phyloP scores from a whole-genome alignment of 805 yeast genomes.

The Komagataella ulmi region DNA sequence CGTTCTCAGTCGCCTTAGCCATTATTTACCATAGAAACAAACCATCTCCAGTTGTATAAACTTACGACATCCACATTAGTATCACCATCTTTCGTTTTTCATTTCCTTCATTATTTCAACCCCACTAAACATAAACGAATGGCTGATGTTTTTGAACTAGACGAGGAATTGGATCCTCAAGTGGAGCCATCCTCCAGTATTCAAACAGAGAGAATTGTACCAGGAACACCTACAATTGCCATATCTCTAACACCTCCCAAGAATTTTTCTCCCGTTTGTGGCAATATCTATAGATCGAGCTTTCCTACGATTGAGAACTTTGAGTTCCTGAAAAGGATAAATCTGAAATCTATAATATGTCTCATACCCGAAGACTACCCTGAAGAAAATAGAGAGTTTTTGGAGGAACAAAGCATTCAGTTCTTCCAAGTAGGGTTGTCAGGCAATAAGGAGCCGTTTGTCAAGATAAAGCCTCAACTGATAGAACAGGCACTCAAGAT shows the following conservation, averaged over 20 bases:
- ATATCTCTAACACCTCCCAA: constrained; percentile 56
- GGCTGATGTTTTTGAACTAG: not conserved
- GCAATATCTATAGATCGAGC: constrained; percentile 71
- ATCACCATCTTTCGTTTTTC: not conserved
- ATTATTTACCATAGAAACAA: not conserved
- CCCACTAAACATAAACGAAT: not conserved
- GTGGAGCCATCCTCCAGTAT: not conserved
- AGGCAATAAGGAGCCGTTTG: constrained; percentile 93
- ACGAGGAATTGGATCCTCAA: not conserved
- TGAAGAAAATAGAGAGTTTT: constrained; percentile 51
- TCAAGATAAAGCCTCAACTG: constrained; percentile 49
- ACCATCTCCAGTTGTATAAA: not conserved
- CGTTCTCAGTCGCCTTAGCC: not conserved
- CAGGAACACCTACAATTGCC: not conserved
- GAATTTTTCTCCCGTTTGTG: constrained; percentile 77
- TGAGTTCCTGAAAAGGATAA: constrained; percentile 44
- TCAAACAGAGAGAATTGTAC: constrained; percentile 1
- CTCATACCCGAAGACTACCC: constrained; percentile 91
- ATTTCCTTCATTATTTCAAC: not conserved
- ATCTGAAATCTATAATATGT: constrained; percentile 65
- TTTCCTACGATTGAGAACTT: constrained; percentile 85
- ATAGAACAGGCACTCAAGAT: constrained; percentile 74
- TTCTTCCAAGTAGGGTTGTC: constrained; percentile 85
- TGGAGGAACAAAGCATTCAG: constrained; percentile 44
- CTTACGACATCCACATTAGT: not conserved